Evolutionary conservation across 352 stramenopile species (phyloP).

Genomic region (Salisapilia sapeloensis): DNA sequence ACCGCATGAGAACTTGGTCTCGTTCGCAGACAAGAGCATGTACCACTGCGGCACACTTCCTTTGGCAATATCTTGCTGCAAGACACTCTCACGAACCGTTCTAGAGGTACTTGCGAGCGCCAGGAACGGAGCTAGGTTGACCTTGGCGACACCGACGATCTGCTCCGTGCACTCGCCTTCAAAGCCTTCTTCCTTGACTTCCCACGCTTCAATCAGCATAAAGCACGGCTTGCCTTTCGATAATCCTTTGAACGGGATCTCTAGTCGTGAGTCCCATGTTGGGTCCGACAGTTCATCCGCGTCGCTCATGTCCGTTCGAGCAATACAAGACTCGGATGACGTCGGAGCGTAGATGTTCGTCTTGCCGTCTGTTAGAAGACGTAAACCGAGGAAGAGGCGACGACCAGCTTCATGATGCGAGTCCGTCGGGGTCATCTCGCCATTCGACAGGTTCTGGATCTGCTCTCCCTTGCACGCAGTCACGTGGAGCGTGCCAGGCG

Average conservation of each 20-base stretch:
- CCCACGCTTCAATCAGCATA: constrained; percentile 77
- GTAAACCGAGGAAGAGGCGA: constrained; percentile 52
- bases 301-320: constrained; percentile 41
- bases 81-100: constrained; percentile 63
- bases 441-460: constrained; percentile 38
- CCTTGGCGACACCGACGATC: constrained; percentile 68
- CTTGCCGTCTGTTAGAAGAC: constrained; percentile 67
- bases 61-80: constrained; percentile 71
- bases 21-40: constrained; percentile 59
- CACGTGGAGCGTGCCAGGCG: constrained; percentile 47
- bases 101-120: constrained; percentile 65
- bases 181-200: constrained; percentile 16
- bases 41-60: constrained; percentile 78
- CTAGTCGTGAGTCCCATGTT: constrained; percentile 71
- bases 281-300: constrained; percentile 31
- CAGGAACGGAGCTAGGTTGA: constrained; percentile 78
- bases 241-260: constrained; percentile 51
- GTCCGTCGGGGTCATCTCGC: constrained; percentile 11
- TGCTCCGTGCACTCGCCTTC: constrained; percentile 37
- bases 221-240: constrained; percentile 68
- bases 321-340: constrained; percentile 54
- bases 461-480: constrained; percentile 72
- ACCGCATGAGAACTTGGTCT: constrained; percentile 75
- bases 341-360: constrained; percentile 77
- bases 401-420: background rate